Percentiles rank a stretch among this genome's conserved stretches.
These are phyloP conservation scores for Podospora sp. DNA, from an alignment of 495 filamentous ascomycete genomes.

Conservation along the genomic window DNA sequence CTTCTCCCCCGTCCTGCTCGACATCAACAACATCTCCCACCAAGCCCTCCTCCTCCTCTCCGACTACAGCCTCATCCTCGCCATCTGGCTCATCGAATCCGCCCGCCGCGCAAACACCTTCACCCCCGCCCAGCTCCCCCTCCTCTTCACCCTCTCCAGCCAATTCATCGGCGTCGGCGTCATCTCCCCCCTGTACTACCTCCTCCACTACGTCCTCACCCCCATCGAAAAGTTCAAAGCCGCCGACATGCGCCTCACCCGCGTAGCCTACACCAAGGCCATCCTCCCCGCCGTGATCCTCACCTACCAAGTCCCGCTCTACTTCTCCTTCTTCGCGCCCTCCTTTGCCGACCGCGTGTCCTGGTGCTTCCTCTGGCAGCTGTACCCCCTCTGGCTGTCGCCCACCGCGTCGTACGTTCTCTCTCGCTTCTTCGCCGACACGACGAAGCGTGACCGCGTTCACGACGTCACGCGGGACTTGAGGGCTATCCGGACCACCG, in stretches of 20 bases:
- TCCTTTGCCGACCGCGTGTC: conserved; percentile 3
- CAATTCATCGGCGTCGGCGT: conserved; percentile 11
- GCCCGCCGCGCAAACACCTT: conserved; percentile 5
- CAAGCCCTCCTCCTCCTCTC: not conserved
- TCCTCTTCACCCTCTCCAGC: conserved; percentile 5
- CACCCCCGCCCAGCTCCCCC: not conserved
- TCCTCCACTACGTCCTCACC: conserved; percentile 2
- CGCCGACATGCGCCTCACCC: conserved; percentile 14
- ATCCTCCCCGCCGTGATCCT: conserved; percentile 2
- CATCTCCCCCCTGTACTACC: conserved; percentile 11
- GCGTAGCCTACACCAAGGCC: conserved; percentile 4
- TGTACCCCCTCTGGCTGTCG: conserved; percentile 16
- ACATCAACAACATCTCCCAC: not conserved
- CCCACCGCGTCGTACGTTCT: not conserved
- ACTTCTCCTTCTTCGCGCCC: conserved; percentile 1
- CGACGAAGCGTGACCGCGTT: conserved; percentile 15
- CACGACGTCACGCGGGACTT: not conserved
- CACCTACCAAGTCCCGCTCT: conserved; percentile 3
- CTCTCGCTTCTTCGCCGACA: conserved; percentile 8
- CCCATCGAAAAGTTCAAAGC: conserved; percentile 16
- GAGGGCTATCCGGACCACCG: not conserved
- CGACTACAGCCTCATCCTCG: conserved; percentile 9
- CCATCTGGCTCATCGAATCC: conserved; percentile 11
- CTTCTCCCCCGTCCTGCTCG: conserved; percentile 1
- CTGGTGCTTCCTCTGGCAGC: conserved; percentile 20